phyloP scores from a whole-genome alignment of 176 grass and related monocot species.

The Rhynchospora tenuis region DNA sequence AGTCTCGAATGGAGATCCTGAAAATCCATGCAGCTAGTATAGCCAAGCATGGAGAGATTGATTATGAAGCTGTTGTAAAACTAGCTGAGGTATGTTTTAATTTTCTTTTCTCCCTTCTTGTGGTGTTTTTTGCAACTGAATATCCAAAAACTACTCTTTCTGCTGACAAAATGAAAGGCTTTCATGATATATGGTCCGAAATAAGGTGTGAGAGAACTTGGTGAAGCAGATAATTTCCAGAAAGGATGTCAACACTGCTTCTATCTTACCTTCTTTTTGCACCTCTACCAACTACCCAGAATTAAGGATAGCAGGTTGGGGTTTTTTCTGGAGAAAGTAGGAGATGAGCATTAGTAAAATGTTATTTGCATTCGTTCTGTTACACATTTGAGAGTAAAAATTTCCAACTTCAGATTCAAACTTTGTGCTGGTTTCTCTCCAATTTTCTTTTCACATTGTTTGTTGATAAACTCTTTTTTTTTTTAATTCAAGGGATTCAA shows the following conservation, averaged over 20 bases:
- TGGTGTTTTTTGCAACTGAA: not conserved
- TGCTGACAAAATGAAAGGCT: not conserved
- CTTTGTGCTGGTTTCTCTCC: not conserved
- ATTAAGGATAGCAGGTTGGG: not conserved
- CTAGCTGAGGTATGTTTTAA: constrained; percentile 62
- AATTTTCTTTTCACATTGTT: not conserved
- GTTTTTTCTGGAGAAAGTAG: not conserved
- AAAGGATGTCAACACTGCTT: not conserved
- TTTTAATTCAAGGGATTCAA: constrained; percentile 61
- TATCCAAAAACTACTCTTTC: not conserved
- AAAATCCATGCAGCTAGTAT: constrained; percentile 96
- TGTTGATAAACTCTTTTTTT: not conserved
- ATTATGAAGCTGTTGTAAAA: constrained; percentile 90
- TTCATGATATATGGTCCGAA: not conserved
- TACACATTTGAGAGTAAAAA: not conserved
- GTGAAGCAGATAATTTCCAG: not conserved
- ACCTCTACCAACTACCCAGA: not conserved
- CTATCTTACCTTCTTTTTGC: not conserved
- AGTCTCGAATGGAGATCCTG: constrained; percentile 78
- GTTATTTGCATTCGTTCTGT: not conserved
- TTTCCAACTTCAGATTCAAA: not conserved
- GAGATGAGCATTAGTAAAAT: not conserved
- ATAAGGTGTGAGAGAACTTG: not conserved
- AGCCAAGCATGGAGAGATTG: constrained; percentile 90
- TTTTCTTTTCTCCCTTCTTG: not conserved